Evolutionary conservation across 495 filamentous ascomycete species (phyloP).

Genomic region (Chaetomidium leptoderma): DNA sequence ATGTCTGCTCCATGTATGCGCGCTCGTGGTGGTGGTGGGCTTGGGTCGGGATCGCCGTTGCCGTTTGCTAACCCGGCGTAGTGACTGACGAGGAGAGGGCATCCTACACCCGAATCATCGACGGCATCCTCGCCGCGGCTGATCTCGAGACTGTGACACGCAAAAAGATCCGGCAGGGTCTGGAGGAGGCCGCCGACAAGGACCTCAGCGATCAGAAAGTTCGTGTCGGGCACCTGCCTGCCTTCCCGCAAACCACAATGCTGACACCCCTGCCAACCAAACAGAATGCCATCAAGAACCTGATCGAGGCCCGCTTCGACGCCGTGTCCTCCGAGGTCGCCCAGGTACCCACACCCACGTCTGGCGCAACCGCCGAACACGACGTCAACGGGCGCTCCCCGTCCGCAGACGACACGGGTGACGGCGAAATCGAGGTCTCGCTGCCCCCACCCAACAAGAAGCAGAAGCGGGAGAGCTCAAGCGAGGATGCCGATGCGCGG

Average conservation of each 20-base stretch:
- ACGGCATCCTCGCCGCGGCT: slow-evolving; percentile 75
- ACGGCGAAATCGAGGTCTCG: slow-evolving; percentile 50
- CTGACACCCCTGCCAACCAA: neutral
- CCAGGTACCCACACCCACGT: slow-evolving; percentile 33
- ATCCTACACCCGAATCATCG: slow-evolving; percentile 80
- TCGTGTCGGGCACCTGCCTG: slow-evolving; percentile 18
- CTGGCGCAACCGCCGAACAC: slow-evolving; percentile 29
- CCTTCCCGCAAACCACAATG: neutral
- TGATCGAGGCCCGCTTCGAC: slow-evolving; percentile 91
- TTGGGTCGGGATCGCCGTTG: neutral
- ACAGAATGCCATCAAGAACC: slow-evolving; percentile 71
- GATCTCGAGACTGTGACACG: slow-evolving; percentile 88
- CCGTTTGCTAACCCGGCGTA: slow-evolving; percentile 29
- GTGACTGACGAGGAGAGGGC: slow-evolving; percentile 63
- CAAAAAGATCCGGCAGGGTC: slow-evolving; percentile 83
- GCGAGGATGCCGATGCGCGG: slow-evolving; percentile 72
- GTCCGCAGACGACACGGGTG: slow-evolving; percentile 35
- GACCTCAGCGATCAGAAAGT: slow-evolving; percentile 89
- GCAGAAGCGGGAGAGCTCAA: slow-evolving; percentile 53
- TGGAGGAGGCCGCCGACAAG: slow-evolving; percentile 65
- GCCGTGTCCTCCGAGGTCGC: slow-evolving; percentile 55
- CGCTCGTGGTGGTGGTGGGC: neutral
- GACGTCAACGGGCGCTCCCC: slow-evolving; percentile 38
- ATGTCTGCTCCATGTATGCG: slow-evolving; percentile 34
- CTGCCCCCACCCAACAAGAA: slow-evolving; percentile 50